Evolutionary conservation across 345 rosid genomes (phyloP).

Genomic region (Linum trigynum): DNA sequence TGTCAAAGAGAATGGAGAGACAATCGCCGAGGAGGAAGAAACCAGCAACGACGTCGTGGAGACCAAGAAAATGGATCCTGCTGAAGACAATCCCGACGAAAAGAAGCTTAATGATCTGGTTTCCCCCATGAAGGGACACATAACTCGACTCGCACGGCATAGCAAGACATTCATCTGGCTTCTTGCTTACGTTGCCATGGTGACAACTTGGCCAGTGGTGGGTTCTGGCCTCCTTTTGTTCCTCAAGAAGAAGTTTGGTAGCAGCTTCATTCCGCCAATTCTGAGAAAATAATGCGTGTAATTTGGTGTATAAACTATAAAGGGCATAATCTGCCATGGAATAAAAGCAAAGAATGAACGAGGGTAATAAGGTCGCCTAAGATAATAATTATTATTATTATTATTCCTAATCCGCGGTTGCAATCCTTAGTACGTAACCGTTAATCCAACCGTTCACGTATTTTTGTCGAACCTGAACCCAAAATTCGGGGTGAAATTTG

Average conservation of each 20-base stretch:
- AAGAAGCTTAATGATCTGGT: slow-evolving; percentile 14
- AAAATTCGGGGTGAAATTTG: no score
- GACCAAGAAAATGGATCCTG: neutral
- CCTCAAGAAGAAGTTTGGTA: slow-evolving; percentile 26
- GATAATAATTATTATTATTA: no score
- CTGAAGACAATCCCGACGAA: slow-evolving; percentile 3
- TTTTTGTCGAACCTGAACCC: no score
- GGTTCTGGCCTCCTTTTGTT: slow-evolving; percentile 28
- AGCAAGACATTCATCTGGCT: slow-evolving; percentile 33
- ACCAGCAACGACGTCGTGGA: neutral
- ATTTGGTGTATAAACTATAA: no score
- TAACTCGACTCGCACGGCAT: slow-evolving; percentile 22
- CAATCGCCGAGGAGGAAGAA: slow-evolving; percentile 4
- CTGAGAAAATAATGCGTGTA: neutral
- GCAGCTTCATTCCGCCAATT: slow-evolving; percentile 8
- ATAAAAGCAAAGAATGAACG: no score
- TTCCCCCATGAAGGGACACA: slow-evolving; percentile 15
- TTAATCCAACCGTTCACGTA: no score
- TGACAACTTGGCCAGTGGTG: slow-evolving; percentile 36
- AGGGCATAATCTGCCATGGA: no score
- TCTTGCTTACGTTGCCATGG: slow-evolving; percentile 25
- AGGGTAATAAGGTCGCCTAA: no score
- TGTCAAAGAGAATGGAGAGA: slow-evolving; percentile 10
- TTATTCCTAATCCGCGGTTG: no score
- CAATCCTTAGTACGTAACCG: no score